A percentile compares a stretch with the other conserved stretches of the same genome.
phyloP scores from a whole-genome alignment of 2,329 filamentous ascomycete genomes.

The Colletotrichum somersetense region DNA sequence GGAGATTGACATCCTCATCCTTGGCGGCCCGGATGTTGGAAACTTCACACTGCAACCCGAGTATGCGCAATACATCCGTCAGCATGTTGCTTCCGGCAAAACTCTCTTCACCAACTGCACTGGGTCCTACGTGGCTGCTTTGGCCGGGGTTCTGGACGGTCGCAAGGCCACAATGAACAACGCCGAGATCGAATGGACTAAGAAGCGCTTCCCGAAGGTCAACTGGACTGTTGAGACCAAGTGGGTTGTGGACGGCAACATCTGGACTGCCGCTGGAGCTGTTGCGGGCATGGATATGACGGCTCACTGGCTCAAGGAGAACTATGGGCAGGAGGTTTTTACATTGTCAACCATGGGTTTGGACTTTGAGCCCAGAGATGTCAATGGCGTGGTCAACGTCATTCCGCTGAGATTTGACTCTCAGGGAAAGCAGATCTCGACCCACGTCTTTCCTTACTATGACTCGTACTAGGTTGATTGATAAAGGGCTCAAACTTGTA shows the following conservation, averaged over 20 bases:
- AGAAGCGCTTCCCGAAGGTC: slow-evolving; percentile 53
- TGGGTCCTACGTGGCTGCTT: slow-evolving; percentile 49
- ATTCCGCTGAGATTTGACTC: slow-evolving; percentile 48
- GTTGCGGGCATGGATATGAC: slow-evolving; percentile 61
- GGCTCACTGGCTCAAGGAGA: slow-evolving; percentile 55
- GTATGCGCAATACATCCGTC: slow-evolving; percentile 49
- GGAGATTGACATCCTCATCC: slow-evolving; percentile 53
- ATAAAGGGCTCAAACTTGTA: not conserved
- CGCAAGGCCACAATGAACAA: slow-evolving; percentile 59
- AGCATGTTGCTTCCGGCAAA: slow-evolving; percentile 53
- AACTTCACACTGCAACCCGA: slow-evolving; percentile 48
- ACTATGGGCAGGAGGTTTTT: slow-evolving; percentile 49
- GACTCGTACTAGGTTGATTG: not conserved
- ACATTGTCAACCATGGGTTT: slow-evolving; percentile 43
- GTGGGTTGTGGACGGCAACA: slow-evolving; percentile 59
- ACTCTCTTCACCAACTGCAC: slow-evolving; percentile 55
- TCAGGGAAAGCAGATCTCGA: slow-evolving; percentile 48
- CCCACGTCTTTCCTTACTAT: slow-evolving; percentile 37
- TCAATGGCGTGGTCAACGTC: slow-evolving; percentile 48
- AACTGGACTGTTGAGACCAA: slow-evolving; percentile 58
- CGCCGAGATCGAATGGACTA: slow-evolving; percentile 47
- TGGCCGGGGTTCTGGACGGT: slow-evolving; percentile 57
- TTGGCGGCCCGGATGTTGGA: slow-evolving; percentile 50
- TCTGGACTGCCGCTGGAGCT: slow-evolving; percentile 61
- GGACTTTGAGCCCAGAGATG: slow-evolving; percentile 54